Percentiles rank a stretch among this genome's conserved stretches.
phyloP scores from a whole-genome alignment of 257 asterid species.

The Solanum piurae region DNA sequence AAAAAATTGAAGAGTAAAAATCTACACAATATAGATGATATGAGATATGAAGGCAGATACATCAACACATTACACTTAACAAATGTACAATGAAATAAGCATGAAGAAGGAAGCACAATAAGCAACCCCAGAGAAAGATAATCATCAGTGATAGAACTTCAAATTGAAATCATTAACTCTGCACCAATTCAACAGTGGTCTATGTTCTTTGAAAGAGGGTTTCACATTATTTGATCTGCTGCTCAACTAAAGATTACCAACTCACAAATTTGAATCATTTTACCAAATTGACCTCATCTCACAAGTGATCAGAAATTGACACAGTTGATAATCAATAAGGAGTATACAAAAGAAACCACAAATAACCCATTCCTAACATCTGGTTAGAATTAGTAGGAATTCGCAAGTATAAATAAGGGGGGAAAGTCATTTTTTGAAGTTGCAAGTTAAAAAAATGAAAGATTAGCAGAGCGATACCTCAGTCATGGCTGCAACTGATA shows the following conservation, averaged over 20 bases:
- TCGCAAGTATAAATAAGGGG: background rate
- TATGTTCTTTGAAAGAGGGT: background rate
- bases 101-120: background rate
- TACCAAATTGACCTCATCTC: background rate
- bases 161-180: background rate
- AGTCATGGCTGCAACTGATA: constrained; percentile 56
- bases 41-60: background rate
- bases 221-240: background rate
- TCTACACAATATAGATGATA: background rate
- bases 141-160: background rate
- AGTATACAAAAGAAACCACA: background rate
- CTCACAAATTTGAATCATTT: background rate
- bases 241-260: background rate
- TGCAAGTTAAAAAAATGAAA: background rate
- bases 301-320: background rate
- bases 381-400: background rate
- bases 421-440: background rate
- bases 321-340: background rate
- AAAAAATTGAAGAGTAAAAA: background rate
- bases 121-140: background rate
- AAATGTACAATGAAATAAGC: background rate
- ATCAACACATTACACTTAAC: background rate
- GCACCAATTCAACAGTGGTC: background rate
- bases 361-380: background rate
- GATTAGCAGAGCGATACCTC: constrained; percentile 40